Evolutionary conservation across 106 monocot species (phyloP).

Genomic region (Dioscorea alata): DNA sequence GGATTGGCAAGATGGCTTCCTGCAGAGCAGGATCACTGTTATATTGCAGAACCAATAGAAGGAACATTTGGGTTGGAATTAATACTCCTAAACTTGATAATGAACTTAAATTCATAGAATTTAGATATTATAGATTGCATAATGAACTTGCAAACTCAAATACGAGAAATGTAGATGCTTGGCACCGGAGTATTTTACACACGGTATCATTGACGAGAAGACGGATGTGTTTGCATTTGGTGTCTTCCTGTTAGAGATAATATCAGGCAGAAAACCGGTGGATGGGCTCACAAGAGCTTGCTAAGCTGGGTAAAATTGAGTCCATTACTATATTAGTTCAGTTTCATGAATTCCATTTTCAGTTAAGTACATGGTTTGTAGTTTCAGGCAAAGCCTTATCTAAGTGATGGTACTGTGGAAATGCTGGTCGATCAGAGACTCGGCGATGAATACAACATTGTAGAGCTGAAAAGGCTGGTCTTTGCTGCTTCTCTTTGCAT

Average conservation of each 20-base stretch:
- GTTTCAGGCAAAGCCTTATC: constrained; percentile 22
- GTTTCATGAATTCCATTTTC: background rate
- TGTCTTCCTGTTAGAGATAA: constrained; percentile 22
- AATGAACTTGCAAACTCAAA: no score
- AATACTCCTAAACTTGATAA: background rate
- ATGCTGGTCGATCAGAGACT: constrained; percentile 29
- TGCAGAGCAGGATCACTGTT: constrained; percentile 4
- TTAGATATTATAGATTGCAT: no score
- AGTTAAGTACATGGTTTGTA: no score
- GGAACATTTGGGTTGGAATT: constrained; percentile 13
- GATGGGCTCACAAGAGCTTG: constrained; percentile 17
- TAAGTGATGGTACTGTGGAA: constrained; percentile 11
- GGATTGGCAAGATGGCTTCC: constrained; percentile 18
- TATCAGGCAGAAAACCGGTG: constrained; percentile 14
- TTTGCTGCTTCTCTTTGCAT: constrained; percentile 34
- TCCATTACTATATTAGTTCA: background rate
- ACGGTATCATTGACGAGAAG: constrained; percentile 30
- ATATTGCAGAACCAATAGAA: constrained; percentile 2
- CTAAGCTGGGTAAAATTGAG: constrained; percentile 30
- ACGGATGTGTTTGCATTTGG: constrained; percentile 32
- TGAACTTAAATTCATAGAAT: background rate
- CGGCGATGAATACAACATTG: constrained; percentile 15
- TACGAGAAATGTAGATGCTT: constrained; percentile 7
- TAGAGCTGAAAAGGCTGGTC: constrained; percentile 25
- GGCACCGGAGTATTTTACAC: constrained; percentile 30